These are phyloP conservation scores for Exophiala alcalophila DNA, from an alignment of 2,329 filamentous ascomycete genomes.

Conservation along the genomic window DNA sequence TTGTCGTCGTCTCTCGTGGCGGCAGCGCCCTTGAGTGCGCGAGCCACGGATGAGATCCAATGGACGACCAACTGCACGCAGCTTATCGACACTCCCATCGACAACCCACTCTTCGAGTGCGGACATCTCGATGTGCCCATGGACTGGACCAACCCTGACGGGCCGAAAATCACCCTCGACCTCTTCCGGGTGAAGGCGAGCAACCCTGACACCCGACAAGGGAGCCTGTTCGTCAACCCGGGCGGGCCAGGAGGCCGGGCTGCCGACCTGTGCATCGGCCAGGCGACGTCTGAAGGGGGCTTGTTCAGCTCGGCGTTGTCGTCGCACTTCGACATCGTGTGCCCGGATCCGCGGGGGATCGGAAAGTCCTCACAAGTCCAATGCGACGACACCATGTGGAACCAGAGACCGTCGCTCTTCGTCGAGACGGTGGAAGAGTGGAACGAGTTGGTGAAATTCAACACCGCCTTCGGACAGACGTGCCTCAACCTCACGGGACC, in stretches of 20 bases:
- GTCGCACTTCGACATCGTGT: constrained; percentile 44
- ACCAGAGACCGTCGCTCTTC: constrained; percentile 38
- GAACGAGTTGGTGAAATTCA: too few species aligned
- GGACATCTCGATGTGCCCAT: constrained; percentile 33
- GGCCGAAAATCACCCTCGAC: constrained; percentile 34
- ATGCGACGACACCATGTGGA: constrained; percentile 40
- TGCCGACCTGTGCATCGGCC: neutral
- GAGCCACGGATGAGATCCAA: too few species aligned
- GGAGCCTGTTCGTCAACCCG: constrained; percentile 37
- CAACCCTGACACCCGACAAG: constrained; percentile 27
- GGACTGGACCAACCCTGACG: constrained; percentile 35
- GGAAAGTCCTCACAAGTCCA: constrained; percentile 41
- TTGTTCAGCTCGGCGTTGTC: too few species aligned
- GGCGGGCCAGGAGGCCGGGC: constrained; percentile 37
- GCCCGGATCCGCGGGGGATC: constrained; percentile 45
- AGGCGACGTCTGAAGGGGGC: neutral
- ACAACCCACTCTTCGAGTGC: constrained; percentile 9
- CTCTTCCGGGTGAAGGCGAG: constrained; percentile 30
- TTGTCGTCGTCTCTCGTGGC: too few species aligned
- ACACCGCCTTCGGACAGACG: constrained; percentile 37
- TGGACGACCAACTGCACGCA: constrained; percentile 9
- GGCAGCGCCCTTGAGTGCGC: too few species aligned
- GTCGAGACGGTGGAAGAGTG: too few species aligned
- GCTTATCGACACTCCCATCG: too few species aligned
- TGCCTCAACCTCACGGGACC: constrained; percentile 41